Evolutionary conservation across 2,329 filamentous ascomycete genomes (phyloP), one percentile per base, ranked within the genome.

Genomic region (Pseudogymnoascus sp.): DNA sequence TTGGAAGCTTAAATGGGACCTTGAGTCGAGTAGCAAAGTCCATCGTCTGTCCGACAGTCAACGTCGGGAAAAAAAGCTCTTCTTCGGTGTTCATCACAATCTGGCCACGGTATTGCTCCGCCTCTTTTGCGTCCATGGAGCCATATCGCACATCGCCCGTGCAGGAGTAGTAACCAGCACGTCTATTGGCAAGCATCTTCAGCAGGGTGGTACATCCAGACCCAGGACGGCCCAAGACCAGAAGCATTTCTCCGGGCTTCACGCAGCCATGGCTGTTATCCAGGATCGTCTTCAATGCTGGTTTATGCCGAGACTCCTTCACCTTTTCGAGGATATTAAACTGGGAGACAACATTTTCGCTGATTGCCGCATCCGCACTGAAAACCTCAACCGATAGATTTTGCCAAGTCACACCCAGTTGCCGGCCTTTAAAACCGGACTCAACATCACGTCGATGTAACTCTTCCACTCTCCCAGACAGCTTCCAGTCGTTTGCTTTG

Each of bases 371-470:
- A 21, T 89, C 88, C 65, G 87, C 83, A n/a, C 31, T 38, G 17
- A 59, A 25, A 12, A 91, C 91, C 71, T 84, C 86, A 39, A 94
- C 90, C 0, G 88, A 90, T 58, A 95, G 76, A 17, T 82, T 80
- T 61, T 94, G 84, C 90, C 90, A 95, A 65, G 89, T 83, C 0
- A 91, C 89, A 36, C 90, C 89, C 21, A 21, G 21, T 21, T 44
- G 41, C 10, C 42, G 42, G n/a, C 42, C 42, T 29, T 48, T 48
- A 9, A 48, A n/a, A 15, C 42, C 42, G 13, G 42, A 48, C 25
- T 48, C 42, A 29, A 48, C 42, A 48, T 48, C 25, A 48, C 42
- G 42, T 13, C 13, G 42, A 48, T 29, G 42, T 48, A 48, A 29
- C 42, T 48, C 42, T 25, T 48, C 42, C 13, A 48, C 42, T 48